Percentiles rank a stretch among this genome's conserved stretches.
Conservation (phyloP, 805 yeast species). For the Candida berthetii region DNA sequence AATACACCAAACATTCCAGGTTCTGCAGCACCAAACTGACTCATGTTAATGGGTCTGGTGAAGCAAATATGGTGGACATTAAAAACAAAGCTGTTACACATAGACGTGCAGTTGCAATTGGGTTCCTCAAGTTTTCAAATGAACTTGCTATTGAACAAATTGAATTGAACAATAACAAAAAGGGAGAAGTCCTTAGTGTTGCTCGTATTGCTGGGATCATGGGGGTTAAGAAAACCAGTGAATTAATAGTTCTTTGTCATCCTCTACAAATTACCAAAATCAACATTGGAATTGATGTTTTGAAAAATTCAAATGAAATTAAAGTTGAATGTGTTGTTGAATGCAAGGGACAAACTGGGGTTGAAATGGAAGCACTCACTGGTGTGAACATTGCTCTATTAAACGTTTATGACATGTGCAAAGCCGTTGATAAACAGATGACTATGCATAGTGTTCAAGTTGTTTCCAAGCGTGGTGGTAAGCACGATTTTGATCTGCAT, state of each 20-base stretch:
- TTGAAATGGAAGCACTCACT: slow-evolving; percentile 50
- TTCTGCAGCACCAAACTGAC: slow-evolving; percentile 17
- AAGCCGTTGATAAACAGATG: slow-evolving; percentile 48
- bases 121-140: slow-evolving; percentile 34
- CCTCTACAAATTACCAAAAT: slow-evolving; percentile 37
- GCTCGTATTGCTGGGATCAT: slow-evolving; percentile 46
- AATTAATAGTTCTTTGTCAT: slow-evolving; percentile 45
- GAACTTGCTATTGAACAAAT: slow-evolving; percentile 25
- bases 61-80: slow-evolving; percentile 44
- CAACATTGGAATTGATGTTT: slow-evolving; percentile 17
- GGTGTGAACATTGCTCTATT: slow-evolving; percentile 38
- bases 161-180: slow-evolving; percentile 30
- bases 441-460: slow-evolving; percentile 30
- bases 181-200: slow-evolving; percentile 45
- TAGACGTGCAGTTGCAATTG: slow-evolving; percentile 37
- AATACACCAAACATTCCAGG: background rate
- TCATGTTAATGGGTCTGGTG: slow-evolving; percentile 34
- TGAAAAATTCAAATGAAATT: slow-evolving; percentile 15
- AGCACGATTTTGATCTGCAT: slow-evolving; percentile 19
- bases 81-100: slow-evolving; percentile 31
- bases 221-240: slow-evolving; percentile 42
- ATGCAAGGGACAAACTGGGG: slow-evolving; percentile 48
- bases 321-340: slow-evolving; percentile 31
- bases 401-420: slow-evolving; percentile 54
- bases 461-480: slow-evolving; percentile 37